Base-by-base conservation (phyloP, 1,284 basidiomycete species). In the Microbotryum silenes-acaulis region DNA sequence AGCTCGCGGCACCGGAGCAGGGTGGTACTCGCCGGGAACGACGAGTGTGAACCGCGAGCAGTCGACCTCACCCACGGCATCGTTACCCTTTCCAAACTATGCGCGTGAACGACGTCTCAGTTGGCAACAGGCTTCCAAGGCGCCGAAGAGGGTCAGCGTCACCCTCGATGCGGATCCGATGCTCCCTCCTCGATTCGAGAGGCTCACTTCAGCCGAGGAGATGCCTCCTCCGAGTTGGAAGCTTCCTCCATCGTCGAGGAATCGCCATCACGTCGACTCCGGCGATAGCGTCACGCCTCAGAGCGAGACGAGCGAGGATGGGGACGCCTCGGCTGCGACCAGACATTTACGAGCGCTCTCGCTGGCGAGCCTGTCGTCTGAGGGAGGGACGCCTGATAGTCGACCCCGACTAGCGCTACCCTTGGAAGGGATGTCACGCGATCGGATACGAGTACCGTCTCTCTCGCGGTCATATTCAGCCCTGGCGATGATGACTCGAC, bases 191-290 rank as follows among this genome's bases (percentile, higher is more conserved):
- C 25, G 45, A 20, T 25, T 21, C 20, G 54, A 55, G 5, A 21
- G 54, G n/a, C 46, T 48, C 45, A 10, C 45, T 20, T 18, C 44
- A 5, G 27, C 21, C 25, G 54, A 55, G 21, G 50, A 58, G 50
- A 58, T 58, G 57, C 57, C 57, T 31, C 57, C 57, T 1, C 57
- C 57, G 16, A 33, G 27, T n/a, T 58, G 57, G 57, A 58, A 42
- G 16, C 37, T 42, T 16, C 37, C 52, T 18, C 18, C 54, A 12
- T 14, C 45, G 7, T 46, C 54, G 23, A 48, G 27, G 27, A 55
- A 47, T 45, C 54, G 47, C 10, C 45, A 48, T n/a, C 27, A 46
- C 5, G 25, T 27, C 4, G 45, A 55, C 27, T 33, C 54, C 3
- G 44, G 49, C n/a, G 51, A 51, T 14, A 33, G 31, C 50, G 23